Evolutionary conservation across 2,329 filamentous ascomycete species (phyloP).

Genomic region (Colletotrichum tropicale): DNA sequence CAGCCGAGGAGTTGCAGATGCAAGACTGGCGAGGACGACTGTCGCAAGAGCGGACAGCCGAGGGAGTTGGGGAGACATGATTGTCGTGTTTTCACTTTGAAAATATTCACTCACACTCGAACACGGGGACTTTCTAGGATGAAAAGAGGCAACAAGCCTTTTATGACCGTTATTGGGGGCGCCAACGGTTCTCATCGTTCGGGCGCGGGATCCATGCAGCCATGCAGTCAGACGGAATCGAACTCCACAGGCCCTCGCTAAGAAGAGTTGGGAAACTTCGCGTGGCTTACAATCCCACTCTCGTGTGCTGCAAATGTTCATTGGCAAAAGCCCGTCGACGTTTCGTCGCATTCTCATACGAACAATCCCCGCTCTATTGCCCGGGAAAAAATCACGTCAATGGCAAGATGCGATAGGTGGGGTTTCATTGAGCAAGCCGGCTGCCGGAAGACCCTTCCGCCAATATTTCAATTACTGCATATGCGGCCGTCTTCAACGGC

Average conservation of each 20-base stretch:
- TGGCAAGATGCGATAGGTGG: not conserved
- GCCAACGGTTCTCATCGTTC: not conserved
- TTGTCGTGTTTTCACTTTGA: not conserved
- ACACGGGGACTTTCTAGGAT: not conserved
- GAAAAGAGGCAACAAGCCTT: not conserved
- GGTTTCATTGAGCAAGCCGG: not conserved
- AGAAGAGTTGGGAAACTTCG: not conserved
- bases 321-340: not conserved
- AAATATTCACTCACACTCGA: accelerated
- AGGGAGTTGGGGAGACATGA: not conserved
- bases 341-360: not conserved
- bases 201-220: not conserved
- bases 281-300: not conserved
- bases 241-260: not conserved
- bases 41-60: not conserved
- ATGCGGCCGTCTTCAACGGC: not conserved
- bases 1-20: not conserved
- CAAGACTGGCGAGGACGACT: not conserved
- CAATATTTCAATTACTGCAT: not conserved
- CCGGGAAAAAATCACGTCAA: not conserved
- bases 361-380: not conserved
- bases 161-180: not conserved
- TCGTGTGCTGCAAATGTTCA: not conserved
- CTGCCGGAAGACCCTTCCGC: not conserved
- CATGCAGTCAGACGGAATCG: not conserved